Conservation (phyloP, 768 basidiomycete genomes). For the Chalciporus pseudorubinellus region DNA sequence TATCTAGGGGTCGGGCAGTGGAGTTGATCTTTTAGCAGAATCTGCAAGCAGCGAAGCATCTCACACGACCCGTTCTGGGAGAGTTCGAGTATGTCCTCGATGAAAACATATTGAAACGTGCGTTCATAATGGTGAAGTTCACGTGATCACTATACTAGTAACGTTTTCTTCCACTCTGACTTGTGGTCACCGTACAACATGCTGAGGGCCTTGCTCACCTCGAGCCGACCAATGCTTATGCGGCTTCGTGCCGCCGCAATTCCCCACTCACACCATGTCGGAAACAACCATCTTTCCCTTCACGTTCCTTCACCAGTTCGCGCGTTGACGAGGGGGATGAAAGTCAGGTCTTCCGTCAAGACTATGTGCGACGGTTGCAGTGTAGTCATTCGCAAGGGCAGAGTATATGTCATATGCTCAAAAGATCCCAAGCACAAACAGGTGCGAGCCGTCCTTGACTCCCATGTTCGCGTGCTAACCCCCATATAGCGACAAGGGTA, state of each 20-base stretch:
- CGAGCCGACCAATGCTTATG: conserved; percentile 58
- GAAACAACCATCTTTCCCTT: conserved; percentile 22
- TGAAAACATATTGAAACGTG: conserved; percentile 1
- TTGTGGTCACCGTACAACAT: conserved; percentile 33
- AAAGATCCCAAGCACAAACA: conserved; percentile 98
- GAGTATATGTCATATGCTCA: conserved; percentile 88
- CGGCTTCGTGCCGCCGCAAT: conserved; percentile 45
- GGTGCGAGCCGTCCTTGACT: conserved; percentile 44
- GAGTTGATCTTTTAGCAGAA: not conserved
- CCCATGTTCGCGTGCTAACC: conserved; percentile 11
- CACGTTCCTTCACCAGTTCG: conserved; percentile 25
- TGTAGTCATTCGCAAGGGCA: conserved; percentile 84
- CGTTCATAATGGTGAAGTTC: not conserved
- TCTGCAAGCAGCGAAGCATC: not conserved
- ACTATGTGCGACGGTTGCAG: conserved; percentile 92
- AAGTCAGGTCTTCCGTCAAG: conserved; percentile 94
- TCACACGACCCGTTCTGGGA: not conserved
- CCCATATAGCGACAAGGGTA: conserved; percentile 63
- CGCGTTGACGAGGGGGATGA: conserved; percentile 75
- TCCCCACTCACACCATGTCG: conserved; percentile 32
- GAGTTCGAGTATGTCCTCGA: too few relatives aligned
- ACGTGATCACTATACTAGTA: too few relatives aligned
- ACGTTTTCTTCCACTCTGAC: conserved; percentile 1
- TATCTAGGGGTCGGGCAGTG: not conserved
- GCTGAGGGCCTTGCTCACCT: conserved; percentile 64